These are phyloP conservation scores for Amaranthus hypochondriacus DNA, from an alignment of 148 eudicot species.

Conservation along the genomic window DNA sequence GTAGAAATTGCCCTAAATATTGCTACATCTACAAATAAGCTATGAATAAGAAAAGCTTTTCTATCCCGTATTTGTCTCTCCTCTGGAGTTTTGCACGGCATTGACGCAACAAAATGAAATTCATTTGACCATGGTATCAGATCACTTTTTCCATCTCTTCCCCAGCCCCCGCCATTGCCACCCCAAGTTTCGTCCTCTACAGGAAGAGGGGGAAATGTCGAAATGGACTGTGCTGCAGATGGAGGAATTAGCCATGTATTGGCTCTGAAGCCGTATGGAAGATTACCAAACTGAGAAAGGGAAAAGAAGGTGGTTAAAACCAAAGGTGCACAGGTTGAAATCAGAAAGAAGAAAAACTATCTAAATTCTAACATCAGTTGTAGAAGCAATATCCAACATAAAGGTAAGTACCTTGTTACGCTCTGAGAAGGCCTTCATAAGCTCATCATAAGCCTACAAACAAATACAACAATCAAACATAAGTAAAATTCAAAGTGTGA, in stretches of 20 bases:
- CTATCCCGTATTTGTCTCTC: constrained; percentile 94
- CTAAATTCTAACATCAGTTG: not conserved
- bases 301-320: constrained; percentile 8
- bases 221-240: constrained; percentile 62
- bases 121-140: constrained; percentile 83
- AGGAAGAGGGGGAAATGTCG: constrained; percentile 75
- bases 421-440: constrained; percentile 89
- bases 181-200: constrained; percentile 94
- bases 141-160: constrained; percentile 84
- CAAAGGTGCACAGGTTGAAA: not conserved
- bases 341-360: not conserved
- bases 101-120: constrained; percentile 73
- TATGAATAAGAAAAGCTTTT: constrained; percentile 91
- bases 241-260: constrained; percentile 99
- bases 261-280: constrained; percentile 96
- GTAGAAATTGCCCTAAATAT: constrained; percentile 73
- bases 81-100: constrained; percentile 96
- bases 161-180: constrained; percentile 95
- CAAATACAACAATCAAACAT: not conserved
- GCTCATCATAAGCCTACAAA: constrained; percentile 86
- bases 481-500: constrained; percentile 7
- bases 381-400: constrained; percentile 15
- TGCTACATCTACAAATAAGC: constrained; percentile 95
- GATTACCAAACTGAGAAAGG: constrained; percentile 85
- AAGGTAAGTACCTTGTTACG: constrained; percentile 73